Base-by-base conservation (phyloP, 441 rosid genomes). In the Erysimum cheiri region DNA sequence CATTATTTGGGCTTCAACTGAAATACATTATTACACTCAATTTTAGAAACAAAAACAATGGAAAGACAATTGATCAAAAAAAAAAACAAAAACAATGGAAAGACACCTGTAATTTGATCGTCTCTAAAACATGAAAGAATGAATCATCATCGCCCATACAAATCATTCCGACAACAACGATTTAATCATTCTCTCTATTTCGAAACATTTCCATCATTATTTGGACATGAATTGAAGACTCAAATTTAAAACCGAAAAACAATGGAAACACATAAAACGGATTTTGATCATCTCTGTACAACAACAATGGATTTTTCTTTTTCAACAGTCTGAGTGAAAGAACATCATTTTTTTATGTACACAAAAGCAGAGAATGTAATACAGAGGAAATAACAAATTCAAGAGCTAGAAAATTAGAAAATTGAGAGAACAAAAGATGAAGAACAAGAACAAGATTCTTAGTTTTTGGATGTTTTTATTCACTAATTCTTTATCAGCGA, bases 401-500 rank as follows among this genome's bases (percentile, higher is more conserved):
- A 52, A 61, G 43, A 61, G 46, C 70, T 68, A 68, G 24, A n/a
- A 44, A 6, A n/a, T 68, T 59, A 68, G 40, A 71, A 67, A 74
- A 64, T 49, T 54, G 40, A 57, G 17, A 74, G 15, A 73, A 33
- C 43, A 54, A 53, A 52, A 49, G 60, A 52, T 53, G 19, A 14
- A 66, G 50, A 53, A 40, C 22, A 70, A 22, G 46, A 55, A 63
- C 52, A 49, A 55, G 50, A 26, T 26, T 64, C 56, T 29, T 3
- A 3, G 35, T 37, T 48, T 57, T 10, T 19, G 47, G 49, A 67
- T 69, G 71, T 19, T 78, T 70, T 73, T 55, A 55, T 24, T 53
- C 22, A 58, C 59, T 83, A 74, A 77, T 67, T 72, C 70, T 84
- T 80, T 81, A 43, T 60, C 56, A 64, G 12, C 75, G 67, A 57